Conservation (phyloP, 352 stramenopile genomes). For the Thraustochytrium striatum region DNA sequence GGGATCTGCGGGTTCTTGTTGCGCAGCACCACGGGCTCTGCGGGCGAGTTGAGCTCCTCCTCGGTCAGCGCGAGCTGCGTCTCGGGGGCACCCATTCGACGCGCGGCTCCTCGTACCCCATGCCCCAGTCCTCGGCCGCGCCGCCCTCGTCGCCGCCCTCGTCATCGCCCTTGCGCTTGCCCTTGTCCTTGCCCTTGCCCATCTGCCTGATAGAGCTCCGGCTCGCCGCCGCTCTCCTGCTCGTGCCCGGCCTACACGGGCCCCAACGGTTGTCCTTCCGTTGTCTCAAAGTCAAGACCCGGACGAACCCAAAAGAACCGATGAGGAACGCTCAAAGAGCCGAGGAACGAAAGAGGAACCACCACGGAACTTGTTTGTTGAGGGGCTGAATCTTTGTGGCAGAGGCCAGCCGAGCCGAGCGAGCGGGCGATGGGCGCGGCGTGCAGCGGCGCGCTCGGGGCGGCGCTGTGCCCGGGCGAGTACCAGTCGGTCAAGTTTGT, state of each 20-base stretch:
- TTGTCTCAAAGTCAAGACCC: no score
- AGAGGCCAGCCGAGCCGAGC: background rate
- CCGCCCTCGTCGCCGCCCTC: constrained; percentile 13
- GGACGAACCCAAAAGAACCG: no score
- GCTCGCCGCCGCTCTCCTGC: no score
- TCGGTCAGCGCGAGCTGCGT: constrained; percentile 23
- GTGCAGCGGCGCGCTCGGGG: background rate
- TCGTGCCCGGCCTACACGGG: no score
- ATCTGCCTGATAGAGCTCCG: no score
- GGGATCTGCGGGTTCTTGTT: constrained; percentile 45
- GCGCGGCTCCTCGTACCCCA: constrained; percentile 39
- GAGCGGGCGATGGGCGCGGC: background rate
- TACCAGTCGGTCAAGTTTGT: background rate
- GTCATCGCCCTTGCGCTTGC: constrained; percentile 1
- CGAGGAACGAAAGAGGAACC: no score
- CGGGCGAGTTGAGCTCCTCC: constrained; percentile 24
- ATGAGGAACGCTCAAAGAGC: no score
- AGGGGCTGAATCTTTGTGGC: no score
- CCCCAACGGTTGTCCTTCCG: no score
- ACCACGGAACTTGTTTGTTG: no score
- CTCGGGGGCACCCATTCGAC: constrained; percentile 30
- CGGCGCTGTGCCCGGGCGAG: background rate
- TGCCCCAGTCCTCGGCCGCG: constrained; percentile 6
- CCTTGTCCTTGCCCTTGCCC: constrained; percentile 48
- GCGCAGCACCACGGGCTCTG: constrained; percentile 33